These are phyloP conservation scores for Penicillium soppii DNA, from an alignment of 495 filamentous ascomycete genomes.

Conservation along the genomic window DNA sequence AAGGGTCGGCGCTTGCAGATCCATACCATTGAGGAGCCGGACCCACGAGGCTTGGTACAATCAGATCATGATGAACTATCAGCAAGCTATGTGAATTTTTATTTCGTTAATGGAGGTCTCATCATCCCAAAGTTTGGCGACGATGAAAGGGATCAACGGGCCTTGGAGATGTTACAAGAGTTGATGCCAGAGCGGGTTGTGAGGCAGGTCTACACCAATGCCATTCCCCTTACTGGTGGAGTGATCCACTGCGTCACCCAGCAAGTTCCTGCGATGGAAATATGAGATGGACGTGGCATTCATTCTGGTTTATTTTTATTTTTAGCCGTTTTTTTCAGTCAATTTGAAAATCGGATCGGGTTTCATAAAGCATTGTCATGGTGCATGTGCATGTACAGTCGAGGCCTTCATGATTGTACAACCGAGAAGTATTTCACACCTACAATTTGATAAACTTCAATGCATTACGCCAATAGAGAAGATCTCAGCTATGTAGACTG, in stretches of 20 bases:
- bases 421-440: too few relatives aligned
- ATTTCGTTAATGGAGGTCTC: slow-evolving; percentile 27
- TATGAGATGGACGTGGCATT: neutral
- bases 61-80: slow-evolving; percentile 19
- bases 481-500: too few relatives aligned
- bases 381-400: neutral
- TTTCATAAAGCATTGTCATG: neutral
- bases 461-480: too few relatives aligned
- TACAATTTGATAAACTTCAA: too few relatives aligned
- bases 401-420: too few relatives aligned
- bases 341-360: neutral
- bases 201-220: slow-evolving; percentile 22
- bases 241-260: slow-evolving; percentile 31
- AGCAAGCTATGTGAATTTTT: slow-evolving; percentile 28
- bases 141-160: slow-evolving; percentile 13
- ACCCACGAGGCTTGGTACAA: slow-evolving; percentile 13
- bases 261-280: slow-evolving; percentile 12
- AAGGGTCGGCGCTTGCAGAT: slow-evolving; percentile 24
- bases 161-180: slow-evolving; percentile 18
- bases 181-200: slow-evolving; percentile 20
- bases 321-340: neutral
- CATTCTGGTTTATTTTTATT: too few relatives aligned
- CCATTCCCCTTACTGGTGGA: slow-evolving; percentile 27
- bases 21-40: slow-evolving; percentile 22
- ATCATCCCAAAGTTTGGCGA: slow-evolving; percentile 29